Percentiles rank a stretch among this genome's conserved stretches.
Conservation (phyloP, 2,329 filamentous ascomycete genomes). For the Diaporthe citri region DNA sequence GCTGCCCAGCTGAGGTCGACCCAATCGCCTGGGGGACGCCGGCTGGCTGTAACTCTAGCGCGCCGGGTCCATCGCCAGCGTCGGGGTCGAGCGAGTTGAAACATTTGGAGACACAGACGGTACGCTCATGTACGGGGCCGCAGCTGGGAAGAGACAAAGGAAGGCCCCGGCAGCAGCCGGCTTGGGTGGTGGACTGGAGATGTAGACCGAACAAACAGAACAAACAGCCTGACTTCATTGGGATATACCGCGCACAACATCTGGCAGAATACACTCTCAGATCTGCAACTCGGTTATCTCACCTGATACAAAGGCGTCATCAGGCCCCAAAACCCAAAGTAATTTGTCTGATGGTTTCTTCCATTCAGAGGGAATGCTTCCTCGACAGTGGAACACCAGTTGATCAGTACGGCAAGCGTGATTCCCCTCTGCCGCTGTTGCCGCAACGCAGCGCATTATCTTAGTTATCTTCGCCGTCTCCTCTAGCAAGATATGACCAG, state of each 20-base stretch:
- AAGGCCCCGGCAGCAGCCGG: background rate
- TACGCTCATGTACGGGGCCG: background rate
- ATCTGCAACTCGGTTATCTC: slow-evolving; percentile 9
- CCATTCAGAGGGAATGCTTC: background rate
- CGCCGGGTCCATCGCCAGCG: slow-evolving; percentile 5
- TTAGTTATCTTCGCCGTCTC: background rate
- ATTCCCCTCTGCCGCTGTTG: slow-evolving; percentile 13
- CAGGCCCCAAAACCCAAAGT: background rate
- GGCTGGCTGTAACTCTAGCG: slow-evolving; percentile 31
- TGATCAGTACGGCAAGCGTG: background rate
- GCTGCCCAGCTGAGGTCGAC: slow-evolving; percentile 24
- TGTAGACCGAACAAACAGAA: background rate
- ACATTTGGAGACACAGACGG: slow-evolving; percentile 16
- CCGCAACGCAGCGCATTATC: background rate
- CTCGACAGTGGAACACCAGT: background rate
- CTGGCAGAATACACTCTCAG: background rate
- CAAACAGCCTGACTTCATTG: background rate
- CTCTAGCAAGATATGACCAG: background rate
- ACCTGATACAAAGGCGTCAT: background rate
- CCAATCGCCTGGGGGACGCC: slow-evolving; percentile 4
- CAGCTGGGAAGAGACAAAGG: background rate
- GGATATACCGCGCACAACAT: background rate
- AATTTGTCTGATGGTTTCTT: background rate
- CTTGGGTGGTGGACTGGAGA: background rate
- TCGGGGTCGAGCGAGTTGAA: slow-evolving; percentile 18